Percentiles rank a stretch among this genome's conserved stretches.
Conservation (phyloP, 169 alveolate species). For the Eimeria acervulina region DNA sequence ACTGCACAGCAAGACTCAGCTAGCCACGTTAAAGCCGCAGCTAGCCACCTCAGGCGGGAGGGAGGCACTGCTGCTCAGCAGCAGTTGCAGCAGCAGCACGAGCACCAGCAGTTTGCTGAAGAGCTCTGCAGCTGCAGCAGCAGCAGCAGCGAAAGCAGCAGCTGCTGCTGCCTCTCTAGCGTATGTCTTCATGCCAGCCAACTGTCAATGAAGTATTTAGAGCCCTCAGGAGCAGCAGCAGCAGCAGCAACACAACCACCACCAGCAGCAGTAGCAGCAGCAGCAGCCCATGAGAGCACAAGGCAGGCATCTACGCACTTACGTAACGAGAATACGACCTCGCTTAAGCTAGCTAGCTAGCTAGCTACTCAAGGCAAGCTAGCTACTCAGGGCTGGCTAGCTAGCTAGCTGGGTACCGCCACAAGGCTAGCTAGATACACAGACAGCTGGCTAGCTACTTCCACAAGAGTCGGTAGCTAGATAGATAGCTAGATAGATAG, state of each 20-base stretch:
- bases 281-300: too few relatives aligned
- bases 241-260: too few relatives aligned
- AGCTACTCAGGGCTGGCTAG: too few relatives aligned
- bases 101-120: background rate
- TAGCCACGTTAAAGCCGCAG: background rate
- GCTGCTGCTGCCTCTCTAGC: background rate
- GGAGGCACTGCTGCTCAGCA: background rate
- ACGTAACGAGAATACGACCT: too few relatives aligned
- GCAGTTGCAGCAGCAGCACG: constrained; percentile 44
- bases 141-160: background rate
- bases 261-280: too few relatives aligned
- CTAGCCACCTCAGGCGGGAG: background rate
- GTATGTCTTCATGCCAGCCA: too few relatives aligned
- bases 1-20: background rate
- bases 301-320: too few relatives aligned
- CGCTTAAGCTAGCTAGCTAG: too few relatives aligned
- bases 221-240: background rate
- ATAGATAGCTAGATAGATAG: background rate
- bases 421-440: too few relatives aligned
- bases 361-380: too few relatives aligned
- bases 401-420: too few relatives aligned
- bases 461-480: background rate
- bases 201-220: background rate
- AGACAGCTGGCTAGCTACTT: too few relatives aligned
- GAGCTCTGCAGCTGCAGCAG: constrained; percentile 18